Base-by-base conservation (phyloP, 1,284 basidiomycete genomes). In the Stygiomarasmius scandens region DNA sequence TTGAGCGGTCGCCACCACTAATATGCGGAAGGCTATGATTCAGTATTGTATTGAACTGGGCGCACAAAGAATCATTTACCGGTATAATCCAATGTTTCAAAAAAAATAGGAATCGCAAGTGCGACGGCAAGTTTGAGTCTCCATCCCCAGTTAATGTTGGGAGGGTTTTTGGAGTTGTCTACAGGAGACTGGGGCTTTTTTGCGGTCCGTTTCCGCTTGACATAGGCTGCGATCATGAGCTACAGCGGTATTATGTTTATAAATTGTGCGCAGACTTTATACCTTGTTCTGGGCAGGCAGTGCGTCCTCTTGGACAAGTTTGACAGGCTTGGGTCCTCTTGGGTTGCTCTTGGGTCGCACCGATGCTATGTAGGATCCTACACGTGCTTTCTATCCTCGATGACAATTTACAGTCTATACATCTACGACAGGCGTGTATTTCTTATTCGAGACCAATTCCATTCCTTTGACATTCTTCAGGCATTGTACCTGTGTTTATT, bases 401-500 rank as follows among this genome's bases (percentile, higher is more conserved):
- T 95, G 87, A 90, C 91, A 11, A 93, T 96, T 65, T 85, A 86
- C 76, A 94, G 92, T 63, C 77, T 96, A 49, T 96, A 96, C 78
- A 89, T 96, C 63, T 96, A 87, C 70, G 93, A 96, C 74, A 83
- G 93, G 93, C 84, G 64, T 65, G 80, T 29, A 22, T n/a, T 44
- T 53, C 19, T 47, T 32, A 16, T 24, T 34, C 41, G 51, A 27
- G 29, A 23, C 56, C 47, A 22, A 20, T 19, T 29, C 46, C 43
- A 11, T 36, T 56, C 11, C 25, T 49, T 19, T 47, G 19, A 51
- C 48, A 49, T 36, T 41, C 11, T 4, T 3, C 69, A 96, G 94
- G 68, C 93, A 96, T 69, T 96, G 95, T 70, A 83, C 83, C 47
- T 95, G 93, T 69, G 83, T 96, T 50, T 96, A 95, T 75, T 96